Evolutionary conservation across 78 protist genomes (phyloP).

Genomic region (Dictyostelium capitatum): DNA sequence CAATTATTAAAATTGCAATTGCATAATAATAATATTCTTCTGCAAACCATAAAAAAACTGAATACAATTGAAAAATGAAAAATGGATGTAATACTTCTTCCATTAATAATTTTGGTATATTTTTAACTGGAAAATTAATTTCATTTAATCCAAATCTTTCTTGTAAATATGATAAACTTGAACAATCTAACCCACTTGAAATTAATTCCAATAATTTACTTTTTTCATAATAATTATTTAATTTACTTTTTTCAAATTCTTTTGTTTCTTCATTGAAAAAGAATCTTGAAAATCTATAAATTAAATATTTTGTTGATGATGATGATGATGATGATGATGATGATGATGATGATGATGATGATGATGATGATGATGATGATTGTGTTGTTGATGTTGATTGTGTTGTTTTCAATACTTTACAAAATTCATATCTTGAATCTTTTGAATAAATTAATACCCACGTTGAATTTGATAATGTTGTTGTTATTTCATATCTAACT

Average conservation of each 20-base stretch:
- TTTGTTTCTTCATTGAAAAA: background rate
- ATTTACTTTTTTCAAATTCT: slow-evolving; percentile 1
- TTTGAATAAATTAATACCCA: background rate
- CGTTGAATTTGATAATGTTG: background rate
- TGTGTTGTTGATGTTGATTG: too few relatives aligned
- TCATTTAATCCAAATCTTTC: slow-evolving; percentile 23
- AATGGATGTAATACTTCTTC: slow-evolving; percentile 94
- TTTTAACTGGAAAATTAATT: slow-evolving; percentile 65
- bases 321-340: background rate
- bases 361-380: background rate
- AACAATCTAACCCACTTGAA: background rate
- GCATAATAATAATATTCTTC: slow-evolving; percentile 92
- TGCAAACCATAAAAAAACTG: slow-evolving; percentile 87
- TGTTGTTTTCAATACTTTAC: background rate
- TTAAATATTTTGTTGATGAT: background rate
- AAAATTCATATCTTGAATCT: slow-evolving; percentile 25
- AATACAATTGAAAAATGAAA: slow-evolving; percentile 91
- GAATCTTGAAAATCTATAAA: slow-evolving; percentile 38
- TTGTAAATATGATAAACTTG: background rate
- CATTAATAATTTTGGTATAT: slow-evolving; percentile 61
- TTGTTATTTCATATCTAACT: background rate
- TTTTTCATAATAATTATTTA: background rate
- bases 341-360: too few relatives aligned
- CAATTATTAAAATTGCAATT: slow-evolving; percentile 82
- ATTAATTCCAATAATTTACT: background rate